phyloP scores from a whole-genome alignment of 257 asterid species.

The Agastache rugosa region DNA sequence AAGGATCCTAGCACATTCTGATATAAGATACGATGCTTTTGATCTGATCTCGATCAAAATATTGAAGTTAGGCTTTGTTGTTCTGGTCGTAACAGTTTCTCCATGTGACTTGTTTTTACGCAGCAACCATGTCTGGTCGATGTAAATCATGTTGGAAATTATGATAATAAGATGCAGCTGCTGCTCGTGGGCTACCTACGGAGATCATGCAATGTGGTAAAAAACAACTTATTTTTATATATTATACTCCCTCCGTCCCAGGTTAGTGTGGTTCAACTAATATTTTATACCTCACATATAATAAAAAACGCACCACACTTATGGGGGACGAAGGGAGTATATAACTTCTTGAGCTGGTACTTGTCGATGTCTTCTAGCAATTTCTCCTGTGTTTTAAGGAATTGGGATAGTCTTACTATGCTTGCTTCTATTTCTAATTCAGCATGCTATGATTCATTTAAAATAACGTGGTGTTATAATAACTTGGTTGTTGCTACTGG shows the following conservation, averaged over 20 bases:
- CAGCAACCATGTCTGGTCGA: constrained; percentile 61
- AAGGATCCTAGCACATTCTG: not conserved
- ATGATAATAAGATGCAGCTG: constrained; percentile 58
- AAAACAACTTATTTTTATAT: not conserved
- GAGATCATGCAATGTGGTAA: constrained; percentile 59
- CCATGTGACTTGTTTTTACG: constrained; percentile 9
- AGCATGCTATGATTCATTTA: not conserved
- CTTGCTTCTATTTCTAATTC: not conserved
- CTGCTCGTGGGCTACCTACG: constrained; percentile 70
- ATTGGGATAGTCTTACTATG: not conserved
- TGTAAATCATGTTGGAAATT: constrained; percentile 34
- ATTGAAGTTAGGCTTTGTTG: not conserved
- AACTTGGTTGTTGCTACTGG: not conserved
- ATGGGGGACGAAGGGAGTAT: no score
- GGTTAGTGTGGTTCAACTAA: no score
- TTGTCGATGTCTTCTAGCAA: not conserved
- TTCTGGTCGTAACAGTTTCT: not conserved
- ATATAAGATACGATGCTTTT: not conserved
- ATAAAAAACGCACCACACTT: no score
- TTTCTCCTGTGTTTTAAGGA: not conserved
- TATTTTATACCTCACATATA: no score
- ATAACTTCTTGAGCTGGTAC: not conserved
- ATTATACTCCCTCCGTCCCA: no score
- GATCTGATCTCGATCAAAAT: constrained; percentile 5
- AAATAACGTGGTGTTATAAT: not conserved